phyloP scores from a whole-genome alignment of 2,329 filamentous ascomycete genomes.

The Diplodia corticola region DNA sequence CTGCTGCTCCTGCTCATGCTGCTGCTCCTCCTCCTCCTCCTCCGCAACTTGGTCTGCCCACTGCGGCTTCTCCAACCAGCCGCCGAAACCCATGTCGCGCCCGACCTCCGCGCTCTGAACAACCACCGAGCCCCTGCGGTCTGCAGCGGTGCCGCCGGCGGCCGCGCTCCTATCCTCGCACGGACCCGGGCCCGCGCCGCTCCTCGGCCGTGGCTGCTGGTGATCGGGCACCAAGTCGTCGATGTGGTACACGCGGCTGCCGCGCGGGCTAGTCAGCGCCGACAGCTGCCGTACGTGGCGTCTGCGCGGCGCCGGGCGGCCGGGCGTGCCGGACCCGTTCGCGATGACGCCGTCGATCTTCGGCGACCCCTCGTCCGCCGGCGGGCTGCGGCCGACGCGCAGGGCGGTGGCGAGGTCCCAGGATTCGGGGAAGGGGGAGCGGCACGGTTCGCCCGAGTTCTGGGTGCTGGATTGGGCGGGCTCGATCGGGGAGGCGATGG shows the following conservation, averaged over 20 bases:
- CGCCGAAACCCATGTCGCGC: not conserved
- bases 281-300: conserved; percentile 4
- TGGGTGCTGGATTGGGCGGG: not conserved
- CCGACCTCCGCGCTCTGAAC: not conserved
- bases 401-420: conserved; percentile 7
- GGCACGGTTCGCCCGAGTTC: not conserved
- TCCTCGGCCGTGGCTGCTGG: not conserved
- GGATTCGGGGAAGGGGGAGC: not conserved
- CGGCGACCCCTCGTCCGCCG: not conserved
- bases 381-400: not conserved
- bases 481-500: not conserved
- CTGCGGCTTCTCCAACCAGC: not conserved
- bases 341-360: not conserved
- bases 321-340: not conserved
- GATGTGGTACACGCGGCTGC: conserved; percentile 9
- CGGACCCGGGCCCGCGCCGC: too few species aligned
- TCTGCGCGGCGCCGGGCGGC: not conserved
- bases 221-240: not conserved
- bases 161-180: not conserved
- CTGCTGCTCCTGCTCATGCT: too few species aligned
- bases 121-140: not conserved
- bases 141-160: not conserved
- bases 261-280: not conserved
- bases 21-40: too few species aligned
- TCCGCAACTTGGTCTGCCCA: too few species aligned